These are phyloP conservation scores for Yamadazyma sp. DNA, from an alignment of 805 yeast genomes.

Conservation along the genomic window DNA sequence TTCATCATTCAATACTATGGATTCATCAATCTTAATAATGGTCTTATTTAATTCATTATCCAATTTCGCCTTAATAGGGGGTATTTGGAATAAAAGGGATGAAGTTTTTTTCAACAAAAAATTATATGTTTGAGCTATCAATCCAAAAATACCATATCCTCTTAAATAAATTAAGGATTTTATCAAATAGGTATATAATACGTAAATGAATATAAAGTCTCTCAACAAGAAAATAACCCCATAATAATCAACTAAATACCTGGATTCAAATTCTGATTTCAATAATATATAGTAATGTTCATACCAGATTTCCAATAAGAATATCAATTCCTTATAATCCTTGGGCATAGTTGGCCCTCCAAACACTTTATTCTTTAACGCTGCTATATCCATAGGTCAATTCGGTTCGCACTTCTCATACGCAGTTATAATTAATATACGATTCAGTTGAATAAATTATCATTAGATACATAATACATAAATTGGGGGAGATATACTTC, in stretches of 20 bases:
- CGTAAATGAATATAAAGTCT: conserved; percentile 20
- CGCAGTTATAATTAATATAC: no score
- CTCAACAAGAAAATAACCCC: conserved; percentile 15
- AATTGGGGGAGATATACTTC: not conserved
- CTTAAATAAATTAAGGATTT: conserved; percentile 12
- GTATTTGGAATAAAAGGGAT: conserved; percentile 39
- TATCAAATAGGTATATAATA: conserved; percentile 9
- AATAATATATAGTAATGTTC: not conserved
- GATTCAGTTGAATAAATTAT: not conserved
- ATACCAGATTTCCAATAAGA: not conserved
- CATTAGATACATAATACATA: not conserved
- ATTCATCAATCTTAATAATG: conserved; percentile 48
- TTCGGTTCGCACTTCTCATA: no score
- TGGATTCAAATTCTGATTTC: not conserved
- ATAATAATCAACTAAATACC: conserved; percentile 10
- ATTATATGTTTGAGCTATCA: conserved; percentile 15
- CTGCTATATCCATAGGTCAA: not conserved
- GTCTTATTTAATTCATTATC: conserved; percentile 55
- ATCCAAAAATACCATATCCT: conserved; percentile 43
- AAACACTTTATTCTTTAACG: conserved; percentile 1
- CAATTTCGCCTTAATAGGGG: conserved; percentile 54
- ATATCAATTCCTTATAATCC: conserved; percentile 2
- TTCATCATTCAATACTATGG: conserved; percentile 54
- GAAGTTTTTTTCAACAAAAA: conserved; percentile 20
- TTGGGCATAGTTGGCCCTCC: conserved; percentile 8